Base-by-base conservation (phyloP, 805 yeast species). In the Myxozyma nipponensis region DNA sequence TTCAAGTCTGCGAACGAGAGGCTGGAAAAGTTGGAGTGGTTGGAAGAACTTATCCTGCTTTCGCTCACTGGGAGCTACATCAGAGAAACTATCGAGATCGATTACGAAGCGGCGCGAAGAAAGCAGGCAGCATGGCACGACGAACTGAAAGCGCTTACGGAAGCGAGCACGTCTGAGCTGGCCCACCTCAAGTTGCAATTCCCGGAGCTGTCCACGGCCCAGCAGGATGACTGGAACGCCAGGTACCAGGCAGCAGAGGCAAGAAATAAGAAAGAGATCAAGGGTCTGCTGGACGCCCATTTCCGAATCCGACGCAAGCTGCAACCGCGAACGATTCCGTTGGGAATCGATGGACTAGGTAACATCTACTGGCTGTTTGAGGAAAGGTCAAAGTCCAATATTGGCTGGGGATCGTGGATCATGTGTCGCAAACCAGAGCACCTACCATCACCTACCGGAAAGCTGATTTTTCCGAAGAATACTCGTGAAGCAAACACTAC, bases 281-380 rank as follows among this genome's bases (percentile, higher is more conserved):
- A 54, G 47, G 45, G 52, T 21, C 56, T 61, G 15, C 66, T 68
- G 54, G 66, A 63, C 38, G 60, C 58, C 36, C 50, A 61, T 24
- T 64, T 56, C 50, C 50, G 54, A 28, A 58, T 60, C 42, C 41
- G 52, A 34, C 62, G 65, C 50, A 68, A 67, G 47, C 56, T 55
- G 52, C 62, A 58, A 44, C 49, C 54, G 44, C 63, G 72, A 32
- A 69, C 68, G 4, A 42, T 58, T n/a, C 64, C 71, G 3, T 44
- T 69, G 24, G 69, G 70, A 26, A 39, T 23, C 5, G 72, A 69
- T 53, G 50, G 54, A 4, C 47, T 50, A 18, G 71, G 71, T 4
- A 69, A 69, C 52, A 47, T 47, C 34, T 69, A 67, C 56, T 69
- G 72, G 72, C 49, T 61, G 1, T 60, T 69, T 46, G 70, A 68